Percentiles rank a stretch among this genome's conserved stretches.
phyloP scores from a whole-genome alignment of 2,329 filamentous ascomycete genomes.

The Lojkania enalia region DNA sequence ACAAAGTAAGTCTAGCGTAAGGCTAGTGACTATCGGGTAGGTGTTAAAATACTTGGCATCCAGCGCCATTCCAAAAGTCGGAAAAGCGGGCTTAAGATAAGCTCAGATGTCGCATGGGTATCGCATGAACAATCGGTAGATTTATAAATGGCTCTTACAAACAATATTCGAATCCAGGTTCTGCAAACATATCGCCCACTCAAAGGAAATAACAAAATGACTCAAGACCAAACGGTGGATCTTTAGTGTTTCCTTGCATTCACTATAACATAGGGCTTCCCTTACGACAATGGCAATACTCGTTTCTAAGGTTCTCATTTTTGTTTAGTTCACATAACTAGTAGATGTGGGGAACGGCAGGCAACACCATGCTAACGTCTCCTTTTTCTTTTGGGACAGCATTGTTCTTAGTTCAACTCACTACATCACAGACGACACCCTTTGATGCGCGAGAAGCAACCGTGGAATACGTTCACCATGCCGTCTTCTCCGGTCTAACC shows the following conservation, averaged over 20 bases:
- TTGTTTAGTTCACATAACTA: no score
- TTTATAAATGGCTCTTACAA: constrained; percentile 22
- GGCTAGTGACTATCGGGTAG: background rate
- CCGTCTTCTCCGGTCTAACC: constrained; percentile 56
- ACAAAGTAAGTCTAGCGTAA: no score
- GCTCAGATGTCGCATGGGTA: no score
- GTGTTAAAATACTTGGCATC: constrained; percentile 1
- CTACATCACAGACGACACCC: constrained; percentile 30
- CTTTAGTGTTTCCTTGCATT: no score
- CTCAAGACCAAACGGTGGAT: no score
- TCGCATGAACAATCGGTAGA: no score
- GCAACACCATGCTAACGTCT: background rate
- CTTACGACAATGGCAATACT: background rate
- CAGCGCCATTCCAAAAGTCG: constrained; percentile 31
- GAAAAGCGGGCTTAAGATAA: constrained; percentile 21
- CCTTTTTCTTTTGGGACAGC: background rate
- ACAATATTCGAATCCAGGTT: background rate
- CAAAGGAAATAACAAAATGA: no score
- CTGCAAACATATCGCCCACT: background rate
- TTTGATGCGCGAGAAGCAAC: constrained; percentile 63
- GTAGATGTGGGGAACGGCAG: no score
- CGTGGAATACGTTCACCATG: constrained; percentile 59
- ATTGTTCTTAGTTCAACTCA: constrained; percentile 5
- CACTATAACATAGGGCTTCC: background rate
- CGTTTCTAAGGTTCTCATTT: background rate